These are phyloP conservation scores for Mycena chlorophos DNA, from an alignment of 768 basidiomycete genomes.

Conservation along the genomic window DNA sequence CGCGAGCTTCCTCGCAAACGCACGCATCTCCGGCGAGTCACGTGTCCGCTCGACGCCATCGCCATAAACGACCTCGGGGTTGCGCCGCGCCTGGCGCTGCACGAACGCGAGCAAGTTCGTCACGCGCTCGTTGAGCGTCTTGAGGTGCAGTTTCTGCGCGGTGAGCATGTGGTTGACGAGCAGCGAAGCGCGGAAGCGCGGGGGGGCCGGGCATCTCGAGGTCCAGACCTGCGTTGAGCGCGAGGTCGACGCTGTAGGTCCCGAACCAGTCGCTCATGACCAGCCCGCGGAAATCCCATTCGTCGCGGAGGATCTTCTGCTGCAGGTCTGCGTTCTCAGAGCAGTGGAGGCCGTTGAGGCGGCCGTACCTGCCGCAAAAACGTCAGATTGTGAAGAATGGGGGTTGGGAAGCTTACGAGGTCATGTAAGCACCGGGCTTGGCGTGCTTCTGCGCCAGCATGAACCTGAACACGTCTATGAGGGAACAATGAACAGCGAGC, in stretches of 20 bases:
- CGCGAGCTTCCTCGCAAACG: conserved; percentile 57
- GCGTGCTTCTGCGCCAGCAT: conserved; percentile 68
- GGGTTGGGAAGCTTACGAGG: conserved; percentile 42
- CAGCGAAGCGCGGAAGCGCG: conserved; percentile 58
- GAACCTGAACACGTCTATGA: conserved; percentile 41
- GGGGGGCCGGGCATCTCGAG: conserved; percentile 78
- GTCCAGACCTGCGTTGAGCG: conserved; percentile 73
- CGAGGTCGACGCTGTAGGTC: conserved; percentile 64
- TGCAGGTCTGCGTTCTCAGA: conserved; percentile 67
- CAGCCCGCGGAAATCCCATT: conserved; percentile 71
- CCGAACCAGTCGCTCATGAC: conserved; percentile 85
- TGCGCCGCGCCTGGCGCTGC: conserved; percentile 54
- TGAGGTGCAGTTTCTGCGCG: conserved; percentile 49
- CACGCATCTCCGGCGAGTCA: conserved; percentile 51
- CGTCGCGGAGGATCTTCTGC: conserved; percentile 62
- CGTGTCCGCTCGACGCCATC: conserved; percentile 59
- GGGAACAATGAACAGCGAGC: not conserved
- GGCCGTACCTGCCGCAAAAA: conserved; percentile 55
- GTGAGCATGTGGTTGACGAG: conserved; percentile 38
- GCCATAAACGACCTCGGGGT: conserved; percentile 62
- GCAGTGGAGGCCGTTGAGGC: conserved; percentile 69
- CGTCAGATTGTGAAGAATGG: not conserved
- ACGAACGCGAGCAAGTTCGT: conserved; percentile 53
- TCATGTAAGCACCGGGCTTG: conserved; percentile 67
- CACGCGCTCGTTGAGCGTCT: conserved; percentile 53